phyloP scores from a whole-genome alignment of 2,329 filamentous ascomycete species.

The Xylariaceae sp. region DNA sequence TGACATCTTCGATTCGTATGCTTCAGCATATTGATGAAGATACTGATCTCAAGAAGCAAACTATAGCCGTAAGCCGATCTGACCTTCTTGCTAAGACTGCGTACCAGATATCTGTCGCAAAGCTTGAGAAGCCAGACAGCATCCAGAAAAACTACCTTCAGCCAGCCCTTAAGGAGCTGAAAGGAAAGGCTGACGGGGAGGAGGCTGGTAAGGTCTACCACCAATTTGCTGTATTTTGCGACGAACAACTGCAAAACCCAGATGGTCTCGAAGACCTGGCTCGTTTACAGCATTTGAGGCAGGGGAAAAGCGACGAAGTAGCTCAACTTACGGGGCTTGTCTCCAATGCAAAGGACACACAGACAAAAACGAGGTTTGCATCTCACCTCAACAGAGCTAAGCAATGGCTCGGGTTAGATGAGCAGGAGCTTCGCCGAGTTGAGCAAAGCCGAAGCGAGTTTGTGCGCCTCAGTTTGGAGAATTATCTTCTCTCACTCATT shows the following conservation, averaged over 20 bases:
- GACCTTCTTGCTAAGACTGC: conserved; percentile 87
- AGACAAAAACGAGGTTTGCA: conserved; percentile 62
- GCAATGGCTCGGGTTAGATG: conserved; percentile 88
- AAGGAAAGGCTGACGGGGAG: conserved; percentile 67
- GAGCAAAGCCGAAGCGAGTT: conserved; percentile 79
- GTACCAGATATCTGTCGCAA: conserved; percentile 85
- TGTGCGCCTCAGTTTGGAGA: conserved; percentile 86
- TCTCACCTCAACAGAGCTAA: conserved; percentile 74
- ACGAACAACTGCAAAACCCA: conserved; percentile 87
- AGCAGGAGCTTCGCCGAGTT: conserved; percentile 82
- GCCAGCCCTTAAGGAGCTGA: conserved; percentile 82
- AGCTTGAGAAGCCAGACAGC: conserved; percentile 86
- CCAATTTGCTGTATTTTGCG: conserved; percentile 93
- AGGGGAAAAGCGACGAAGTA: conserved; percentile 83
- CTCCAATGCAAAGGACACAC: conserved; percentile 55
- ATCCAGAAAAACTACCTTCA: conserved; percentile 88
- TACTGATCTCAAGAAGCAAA: conserved; percentile 68
- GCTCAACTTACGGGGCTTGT: conserved; percentile 69
- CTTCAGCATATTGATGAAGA: conserved; percentile 74
- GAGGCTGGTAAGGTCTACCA: conserved; percentile 90
- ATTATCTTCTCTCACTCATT: conserved; percentile 84
- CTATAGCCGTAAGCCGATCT: conserved; percentile 73
- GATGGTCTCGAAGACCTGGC: conserved; percentile 84
- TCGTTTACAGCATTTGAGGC: conserved; percentile 77
- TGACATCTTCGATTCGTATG: conserved; percentile 86